Evolutionary conservation across 306 rosid species (phyloP).

Genomic region (Cucumis cinereus): DNA sequence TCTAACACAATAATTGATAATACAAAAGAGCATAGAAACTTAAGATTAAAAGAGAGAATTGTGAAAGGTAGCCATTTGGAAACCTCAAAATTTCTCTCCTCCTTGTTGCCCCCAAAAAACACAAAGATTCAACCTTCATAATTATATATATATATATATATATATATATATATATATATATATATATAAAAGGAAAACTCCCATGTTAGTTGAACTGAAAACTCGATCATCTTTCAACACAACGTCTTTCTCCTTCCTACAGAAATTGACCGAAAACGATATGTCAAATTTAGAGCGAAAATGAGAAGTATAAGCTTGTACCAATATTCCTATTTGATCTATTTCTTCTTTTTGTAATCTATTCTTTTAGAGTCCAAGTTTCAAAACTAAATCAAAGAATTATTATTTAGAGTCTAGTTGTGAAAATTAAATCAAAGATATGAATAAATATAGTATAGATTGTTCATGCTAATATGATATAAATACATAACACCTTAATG

Average conservation of each 20-base stretch:
- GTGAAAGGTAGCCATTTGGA: neutral
- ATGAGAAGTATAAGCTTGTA: no score
- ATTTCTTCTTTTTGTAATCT: no score
- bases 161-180: neutral
- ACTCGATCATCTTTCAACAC: constrained; percentile 66
- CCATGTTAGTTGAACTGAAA: constrained; percentile 12
- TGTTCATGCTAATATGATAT: no score
- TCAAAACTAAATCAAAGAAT: no score
- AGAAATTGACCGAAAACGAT: neutral
- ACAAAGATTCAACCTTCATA: neutral
- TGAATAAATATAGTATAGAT: no score
- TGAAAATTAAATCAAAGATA: no score
- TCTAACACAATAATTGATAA: neutral
- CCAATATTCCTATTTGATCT: no score
- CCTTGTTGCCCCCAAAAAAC: neutral
- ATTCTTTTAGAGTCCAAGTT: no score
- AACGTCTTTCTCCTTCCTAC: constrained; percentile 63
- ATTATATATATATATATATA: neutral
- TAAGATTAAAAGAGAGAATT: neutral
- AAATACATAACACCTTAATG: no score
- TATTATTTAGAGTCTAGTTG: no score
- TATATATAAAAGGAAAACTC: constrained; percentile 34
- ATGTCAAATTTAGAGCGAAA: neutral
- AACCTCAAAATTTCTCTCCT: neutral
- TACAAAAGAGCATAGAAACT: neutral